Evolutionary conservation across 192 early-diverging fungal genomes (phyloP).

Genomic region (Thamnidium elegans): DNA sequence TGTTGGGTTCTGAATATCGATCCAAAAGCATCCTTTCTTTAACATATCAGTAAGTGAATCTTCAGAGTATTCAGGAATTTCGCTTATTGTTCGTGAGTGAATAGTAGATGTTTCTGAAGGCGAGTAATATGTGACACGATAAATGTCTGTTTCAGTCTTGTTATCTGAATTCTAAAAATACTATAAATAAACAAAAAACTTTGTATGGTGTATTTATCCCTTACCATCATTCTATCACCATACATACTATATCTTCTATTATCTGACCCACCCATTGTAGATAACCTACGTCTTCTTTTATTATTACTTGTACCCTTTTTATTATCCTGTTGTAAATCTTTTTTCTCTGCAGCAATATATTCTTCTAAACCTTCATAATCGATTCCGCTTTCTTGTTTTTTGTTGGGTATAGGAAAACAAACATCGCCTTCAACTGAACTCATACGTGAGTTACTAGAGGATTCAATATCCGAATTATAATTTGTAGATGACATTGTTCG

Average conservation of each 20-base stretch:
- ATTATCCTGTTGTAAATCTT: conserved; percentile 1
- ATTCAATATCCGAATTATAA: conserved; percentile 1
- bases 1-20: conserved; percentile 58
- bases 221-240: conserved; percentile 29
- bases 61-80: conserved; percentile 25
- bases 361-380: conserved; percentile 27
- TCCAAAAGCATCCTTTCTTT: conserved; percentile 51
- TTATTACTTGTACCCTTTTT: neutral
- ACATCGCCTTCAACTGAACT: conserved; percentile 28
- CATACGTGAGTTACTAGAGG: neutral
- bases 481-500: neutral
- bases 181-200: neutral
- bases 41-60: conserved; percentile 23
- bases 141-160: conserved; percentile 19
- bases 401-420: conserved; percentile 22
- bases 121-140: conserved; percentile 30
- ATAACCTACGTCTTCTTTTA: conserved; percentile 15
- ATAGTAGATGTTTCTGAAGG: conserved; percentile 27
- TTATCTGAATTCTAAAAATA: conserved; percentile 14
- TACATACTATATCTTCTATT: conserved; percentile 25
- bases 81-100: conserved; percentile 26
- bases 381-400: conserved; percentile 11
- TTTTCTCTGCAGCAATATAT: conserved; percentile 16
- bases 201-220: neutral
- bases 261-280: conserved; percentile 15